Evolutionary conservation across 306 rosid genomes (phyloP), one percentile per base, ranked within the genome.

Genomic region (Crataegus laevigata): DNA sequence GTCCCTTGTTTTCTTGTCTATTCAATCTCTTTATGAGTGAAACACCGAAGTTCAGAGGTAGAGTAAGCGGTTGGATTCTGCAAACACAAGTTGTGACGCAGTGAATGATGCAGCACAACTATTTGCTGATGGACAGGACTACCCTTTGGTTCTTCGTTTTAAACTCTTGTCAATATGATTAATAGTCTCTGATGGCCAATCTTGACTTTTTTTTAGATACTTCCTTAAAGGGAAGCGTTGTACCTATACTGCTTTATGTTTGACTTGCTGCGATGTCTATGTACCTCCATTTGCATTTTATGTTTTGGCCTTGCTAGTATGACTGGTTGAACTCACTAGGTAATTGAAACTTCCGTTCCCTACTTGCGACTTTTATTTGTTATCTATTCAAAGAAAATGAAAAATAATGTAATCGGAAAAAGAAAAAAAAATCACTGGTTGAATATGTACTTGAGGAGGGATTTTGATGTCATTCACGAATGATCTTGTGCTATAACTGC

Each of bases 401-500:
- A 26, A 60, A 26, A 14, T 4, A 47, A 47, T 47, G 8, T 15
- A 47, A 15, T 6, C 8, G 21, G 15, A 50, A 15, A 6, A 1
- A 45, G 15, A 45, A 22, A 11, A 45, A 61, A 26, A 30, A 26
- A 32, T 15, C 24, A 55, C 65, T 34, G 18, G n/a, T 78, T 59
- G 69, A 74, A 24, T 75, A 59, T 69, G 51, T 73, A 47, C 57
- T 51, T n/a, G 82, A 22, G 40, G 74, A 25, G 40, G 51, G 54
- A 78, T 73, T 58, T 79, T 73, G 50, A 60, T 68, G 59, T 58
- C 73, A 65, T 8, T 59, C 80, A 86, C 18, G 36, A 78, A 88
- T 72, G 63, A 59, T 78, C 73, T 21, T 45, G 67, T 45, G 22
- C 55, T 74, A 74, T 76, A 62, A 75, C 34, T 87, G 87, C 87